Base-by-base conservation (phyloP, 2,329 filamentous ascomycete species). In the Torrubiellomyces zombiae region DNA sequence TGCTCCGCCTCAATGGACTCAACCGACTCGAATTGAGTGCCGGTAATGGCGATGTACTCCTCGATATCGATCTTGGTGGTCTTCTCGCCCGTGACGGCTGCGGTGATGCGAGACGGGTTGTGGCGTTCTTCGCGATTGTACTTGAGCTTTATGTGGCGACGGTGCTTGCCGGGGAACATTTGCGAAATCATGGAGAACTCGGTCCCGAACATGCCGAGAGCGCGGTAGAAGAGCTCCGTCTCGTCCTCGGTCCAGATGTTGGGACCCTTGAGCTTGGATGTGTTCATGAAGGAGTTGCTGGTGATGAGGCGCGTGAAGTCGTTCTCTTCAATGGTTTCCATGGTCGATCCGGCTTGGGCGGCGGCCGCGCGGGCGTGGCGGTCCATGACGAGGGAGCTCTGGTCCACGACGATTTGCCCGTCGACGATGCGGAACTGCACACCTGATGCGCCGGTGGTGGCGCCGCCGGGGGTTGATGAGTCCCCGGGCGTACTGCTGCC, bases 171-270 rank as follows among this genome's bases (percentile, higher is more conserved):
- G 1, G 71, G 67, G 40, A 91, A 85, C 63, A 83, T 71, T 38
- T 69, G 67, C 30, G 67, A 64, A 38, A 91, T 83, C 51, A 80
- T 79, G 44, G 75, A 65, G 43, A 89, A 91, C 44, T 86, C 79
- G 2, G 78, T 86, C 28, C 81, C 81, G 41, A 82, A 85, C 61
- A 75, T 77, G 29, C 60, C 55, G 2, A 91, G 58, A 1, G 70
- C 74, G 15, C 73, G 64, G 55, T 83, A 89, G 51, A 89, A 89
- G 21, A 67, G 58, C 28, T 78, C 73, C 4, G 76, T 86, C 31
- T 74, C 67, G 9, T 67, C 63, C n/a, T 67, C 60, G 24, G 61
- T 68, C 81, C 81, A 91, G 16, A 65, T 58, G 35, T 75, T 70
- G 14, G 66, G 58, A 28, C 71, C 67, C 48, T 65, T 53, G 42